phyloP scores from a whole-genome alignment of 2,329 filamentous ascomycete species.

The Fusarium bulbicola region DNA sequence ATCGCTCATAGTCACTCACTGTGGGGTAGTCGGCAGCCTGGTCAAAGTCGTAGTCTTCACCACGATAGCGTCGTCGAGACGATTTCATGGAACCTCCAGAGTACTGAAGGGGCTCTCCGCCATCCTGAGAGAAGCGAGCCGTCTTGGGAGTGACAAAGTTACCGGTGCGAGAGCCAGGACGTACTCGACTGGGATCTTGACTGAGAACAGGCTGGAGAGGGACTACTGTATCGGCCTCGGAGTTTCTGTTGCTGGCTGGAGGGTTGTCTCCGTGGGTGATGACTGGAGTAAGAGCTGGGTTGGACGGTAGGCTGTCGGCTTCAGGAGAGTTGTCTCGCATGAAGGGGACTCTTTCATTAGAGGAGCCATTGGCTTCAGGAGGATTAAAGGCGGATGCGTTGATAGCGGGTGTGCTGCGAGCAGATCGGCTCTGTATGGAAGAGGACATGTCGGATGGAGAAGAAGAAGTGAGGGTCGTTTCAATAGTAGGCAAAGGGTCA shows the following conservation, averaged over 20 bases:
- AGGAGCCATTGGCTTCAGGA: conserved; percentile 27
- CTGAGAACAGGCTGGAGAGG: conserved; percentile 33
- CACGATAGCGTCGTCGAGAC: conserved; percentile 28
- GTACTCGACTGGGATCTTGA: conserved; percentile 28
- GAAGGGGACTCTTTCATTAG: conserved; percentile 22
- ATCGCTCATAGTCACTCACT: conserved; percentile 37
- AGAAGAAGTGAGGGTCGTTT: conserved; percentile 23
- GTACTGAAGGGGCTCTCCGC: conserved; percentile 34
- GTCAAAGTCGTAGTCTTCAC: conserved; percentile 41
- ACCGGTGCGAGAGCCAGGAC: conserved; percentile 31
- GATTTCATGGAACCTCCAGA: conserved; percentile 35
- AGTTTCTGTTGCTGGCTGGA: conserved; percentile 4
- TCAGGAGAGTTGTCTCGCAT: conserved; percentile 17
- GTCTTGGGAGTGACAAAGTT: conserved; percentile 23
- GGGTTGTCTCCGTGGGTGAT: conserved; percentile 17
- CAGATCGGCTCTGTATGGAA: conserved; percentile 29
- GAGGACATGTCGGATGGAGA: conserved; percentile 34
- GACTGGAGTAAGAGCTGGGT: conserved; percentile 13
- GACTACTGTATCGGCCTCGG: conserved; percentile 34
- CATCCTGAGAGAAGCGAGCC: conserved; percentile 34
- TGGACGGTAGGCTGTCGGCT: conserved; percentile 5
- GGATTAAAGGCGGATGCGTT: conserved; percentile 30
- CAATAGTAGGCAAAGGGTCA: conserved; percentile 26
- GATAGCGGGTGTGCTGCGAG: conserved; percentile 39
- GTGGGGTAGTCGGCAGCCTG: conserved; percentile 30